These are phyloP conservation scores for Solanum tarijense DNA, from an alignment of 257 asterid genomes.

Conservation along the genomic window DNA sequence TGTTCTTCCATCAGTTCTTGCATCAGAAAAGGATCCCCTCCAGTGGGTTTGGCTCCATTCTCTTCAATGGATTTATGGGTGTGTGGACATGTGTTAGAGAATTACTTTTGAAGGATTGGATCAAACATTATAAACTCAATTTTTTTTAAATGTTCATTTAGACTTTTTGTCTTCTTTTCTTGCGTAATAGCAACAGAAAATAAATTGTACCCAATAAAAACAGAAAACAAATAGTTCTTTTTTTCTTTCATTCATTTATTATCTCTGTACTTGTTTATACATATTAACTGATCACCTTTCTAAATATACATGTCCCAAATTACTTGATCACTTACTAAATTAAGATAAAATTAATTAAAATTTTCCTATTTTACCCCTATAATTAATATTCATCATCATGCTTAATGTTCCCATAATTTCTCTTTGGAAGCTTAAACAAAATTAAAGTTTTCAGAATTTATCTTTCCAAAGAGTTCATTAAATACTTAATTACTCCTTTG, in stretches of 20 bases:
- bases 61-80: background rate
- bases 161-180: background rate
- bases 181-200: background rate
- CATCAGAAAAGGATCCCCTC: background rate
- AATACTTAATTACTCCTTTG: background rate
- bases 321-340: background rate
- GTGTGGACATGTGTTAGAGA: background rate
- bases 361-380: background rate
- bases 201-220: background rate
- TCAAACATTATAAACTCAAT: background rate
- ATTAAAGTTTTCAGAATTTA: background rate
- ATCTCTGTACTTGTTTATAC: background rate
- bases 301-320: background rate
- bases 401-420: background rate
- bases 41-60: background rate
- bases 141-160: background rate
- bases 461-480: background rate
- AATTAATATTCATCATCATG: background rate
- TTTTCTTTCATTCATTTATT: background rate
- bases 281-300: background rate
- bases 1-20: too few relatives aligned
- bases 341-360: too few relatives aligned
- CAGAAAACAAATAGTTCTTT: background rate
- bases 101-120: background rate
- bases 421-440: background rate